A percentile compares a stretch with the other conserved stretches of the same genome.
phyloP scores from a whole-genome alignment of 257 asterid species.

The Lycium ferocissimum region DNA sequence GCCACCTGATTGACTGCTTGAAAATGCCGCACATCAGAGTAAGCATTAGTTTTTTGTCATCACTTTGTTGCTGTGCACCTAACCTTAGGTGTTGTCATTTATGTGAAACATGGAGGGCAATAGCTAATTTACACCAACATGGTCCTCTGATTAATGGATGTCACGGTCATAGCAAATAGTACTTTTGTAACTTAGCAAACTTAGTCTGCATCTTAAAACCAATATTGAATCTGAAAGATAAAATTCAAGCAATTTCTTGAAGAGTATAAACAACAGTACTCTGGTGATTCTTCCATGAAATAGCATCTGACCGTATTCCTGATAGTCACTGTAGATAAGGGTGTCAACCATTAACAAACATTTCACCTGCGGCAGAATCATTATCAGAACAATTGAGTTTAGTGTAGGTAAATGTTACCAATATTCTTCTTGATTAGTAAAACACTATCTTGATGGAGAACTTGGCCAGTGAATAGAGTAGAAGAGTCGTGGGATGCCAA shows the following conservation, averaged over 20 bases:
- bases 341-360: background rate
- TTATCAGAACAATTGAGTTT: background rate
- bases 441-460: slow-evolving; percentile 39
- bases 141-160: background rate
- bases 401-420: background rate
- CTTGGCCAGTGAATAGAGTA: slow-evolving; percentile 42
- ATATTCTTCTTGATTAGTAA: background rate
- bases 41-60: background rate
- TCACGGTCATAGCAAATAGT: background rate
- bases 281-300: background rate
- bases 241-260: background rate
- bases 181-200: background rate
- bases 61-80: background rate
- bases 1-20: background rate
- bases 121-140: background rate
- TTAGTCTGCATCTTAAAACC: background rate
- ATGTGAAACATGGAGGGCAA: background rate
- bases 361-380: background rate
- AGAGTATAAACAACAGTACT: background rate
- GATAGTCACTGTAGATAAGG: background rate
- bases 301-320: background rate
- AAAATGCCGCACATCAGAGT: background rate
- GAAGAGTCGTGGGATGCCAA: slow-evolving; percentile 31
- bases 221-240: background rate
- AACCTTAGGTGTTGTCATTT: background rate